These are phyloP conservation scores for Spergularia azorica DNA, from an alignment of 179 eudicot species.

Conservation along the genomic window DNA sequence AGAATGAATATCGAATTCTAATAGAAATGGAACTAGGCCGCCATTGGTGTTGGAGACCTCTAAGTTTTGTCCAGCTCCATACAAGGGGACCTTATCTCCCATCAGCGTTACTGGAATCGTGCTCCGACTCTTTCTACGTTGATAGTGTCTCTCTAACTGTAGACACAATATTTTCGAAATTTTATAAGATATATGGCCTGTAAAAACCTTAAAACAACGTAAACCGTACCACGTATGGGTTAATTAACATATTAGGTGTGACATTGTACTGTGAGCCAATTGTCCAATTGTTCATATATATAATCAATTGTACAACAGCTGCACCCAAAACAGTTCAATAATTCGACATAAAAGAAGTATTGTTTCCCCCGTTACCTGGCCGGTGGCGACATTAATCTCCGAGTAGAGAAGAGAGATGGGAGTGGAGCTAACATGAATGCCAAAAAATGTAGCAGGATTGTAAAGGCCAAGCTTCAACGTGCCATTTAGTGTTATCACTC, in stretches of 20 bases:
- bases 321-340: background rate
- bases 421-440: conserved; percentile 73
- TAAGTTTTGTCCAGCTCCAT: conserved; percentile 80
- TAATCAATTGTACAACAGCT: too few species aligned
- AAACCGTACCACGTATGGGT: background rate
- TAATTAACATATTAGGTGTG: too few species aligned
- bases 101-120: conserved; percentile 43
- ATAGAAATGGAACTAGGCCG: conserved; percentile 55
- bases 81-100: conserved; percentile 79
- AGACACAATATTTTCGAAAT: background rate
- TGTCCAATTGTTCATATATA: background rate
- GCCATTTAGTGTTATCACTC: conserved; percentile 64
- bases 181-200: background rate
- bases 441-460: conserved; percentile 93
- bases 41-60: conserved; percentile 35
- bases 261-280: too few species aligned
- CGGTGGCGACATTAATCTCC: conserved; percentile 69
- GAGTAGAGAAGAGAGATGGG: conserved; percentile 76
- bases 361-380: conserved; percentile 51
- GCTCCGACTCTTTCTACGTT: conserved; percentile 74
- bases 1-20: conserved; percentile 58
- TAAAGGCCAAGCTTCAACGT: conserved; percentile 60
- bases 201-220: too few species aligned
- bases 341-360: background rate
- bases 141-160: conserved; percentile 75